Base-by-base conservation (phyloP, 441 rosid genomes). In the Adansonia rubrostipa region DNA sequence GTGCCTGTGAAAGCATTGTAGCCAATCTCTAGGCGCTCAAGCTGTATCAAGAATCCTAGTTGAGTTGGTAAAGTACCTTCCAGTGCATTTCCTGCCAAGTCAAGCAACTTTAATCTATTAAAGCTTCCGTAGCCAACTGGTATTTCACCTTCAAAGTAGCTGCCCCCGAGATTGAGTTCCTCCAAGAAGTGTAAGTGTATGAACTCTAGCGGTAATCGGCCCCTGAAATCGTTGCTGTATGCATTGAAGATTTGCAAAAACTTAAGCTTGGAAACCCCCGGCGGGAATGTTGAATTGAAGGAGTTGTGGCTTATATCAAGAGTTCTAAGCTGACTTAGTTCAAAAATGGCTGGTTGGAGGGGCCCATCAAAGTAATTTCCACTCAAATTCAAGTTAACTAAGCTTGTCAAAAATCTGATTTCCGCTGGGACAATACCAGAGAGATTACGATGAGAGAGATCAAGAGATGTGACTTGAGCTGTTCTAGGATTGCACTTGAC, bases 151-250 rank as follows among this genome's bases (percentile, higher is more conserved):
- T 84, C 84, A 69, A 96, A 96, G 88, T 89, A 96, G 89, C 97
- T 93, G 13, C 99, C 99, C 0, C 98, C 96, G 19, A 96, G 88
- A 82, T 96, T 96, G 79, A 96, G 93, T 79, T 79, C 83, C 88
- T 96, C 94, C 77, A 96, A 82, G 82, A 75, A 89, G 73, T 80
- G 89, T 20, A 96, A 84, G 56, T 77, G 74, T 56, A 80, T 62
- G 24, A 93, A 77, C n/a, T 92, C 99, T 10, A 28, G 36, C 1
- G 98, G 98, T 1, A 93, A 63, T 5, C 83, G 83, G 1, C 98
- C 97, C 7, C 86, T 85, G 86, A 96, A 93, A 80, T 78, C 84
- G 86, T 93, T 93, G 81, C 95, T 96, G 84, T 85, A 96, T 2
- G 94, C 99, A 67, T 89, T 86, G 85, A 96, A 84, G 68, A 87